Base-by-base conservation (phyloP, 1,284 basidiomycete genomes). In the Trametes sp. region DNA sequence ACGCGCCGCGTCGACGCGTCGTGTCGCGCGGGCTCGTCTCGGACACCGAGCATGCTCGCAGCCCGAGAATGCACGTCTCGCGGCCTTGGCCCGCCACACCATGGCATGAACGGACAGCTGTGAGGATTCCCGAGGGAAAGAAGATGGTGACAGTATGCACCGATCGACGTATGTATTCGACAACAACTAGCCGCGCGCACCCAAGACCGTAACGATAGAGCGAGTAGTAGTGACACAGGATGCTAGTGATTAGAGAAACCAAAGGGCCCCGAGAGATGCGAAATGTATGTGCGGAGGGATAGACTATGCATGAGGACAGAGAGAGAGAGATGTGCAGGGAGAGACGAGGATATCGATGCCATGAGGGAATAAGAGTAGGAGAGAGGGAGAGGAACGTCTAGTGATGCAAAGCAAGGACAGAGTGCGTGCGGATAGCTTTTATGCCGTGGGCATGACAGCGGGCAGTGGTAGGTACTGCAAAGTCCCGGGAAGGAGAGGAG, bases 331-430 rank as follows among this genome's bases (percentile, higher is more conserved):
- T 57, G 54, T 52, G 55, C 58, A 55, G 50, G 62, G 62, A 54
- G 51, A 54, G 64, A 54, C 57, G 67, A 35, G 69, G 70, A 71
- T 72, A 72, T 72, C 63, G 66, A 71, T 70, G 72, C 69, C 65
- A 66, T 69, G 68, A 66, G 67, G 65, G 65, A 68, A 70, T 72
- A 70, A 69, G 59, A 59, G 69, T 70, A 67, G 54, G 29, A 59
- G 57, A 61, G 63, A 51, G 49, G 36, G 63, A 51, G 49, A 29
- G 52, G 48, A 69, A 69, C 66, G 67, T 72, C 70, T 73, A 72
- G 62, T 64, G 64, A 69, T 70, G 70, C 68, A 69, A 65, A 70
- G 70, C 68, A 60, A 71, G 62, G 61, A 63, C 67, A 57, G 59
- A 66, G 55, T 66, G 62, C 62, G 66, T 64, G 69, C 62, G 69